phyloP scores from a whole-genome alignment of 192 early-diverging fungal species.

The Geranomyces variabilis region DNA sequence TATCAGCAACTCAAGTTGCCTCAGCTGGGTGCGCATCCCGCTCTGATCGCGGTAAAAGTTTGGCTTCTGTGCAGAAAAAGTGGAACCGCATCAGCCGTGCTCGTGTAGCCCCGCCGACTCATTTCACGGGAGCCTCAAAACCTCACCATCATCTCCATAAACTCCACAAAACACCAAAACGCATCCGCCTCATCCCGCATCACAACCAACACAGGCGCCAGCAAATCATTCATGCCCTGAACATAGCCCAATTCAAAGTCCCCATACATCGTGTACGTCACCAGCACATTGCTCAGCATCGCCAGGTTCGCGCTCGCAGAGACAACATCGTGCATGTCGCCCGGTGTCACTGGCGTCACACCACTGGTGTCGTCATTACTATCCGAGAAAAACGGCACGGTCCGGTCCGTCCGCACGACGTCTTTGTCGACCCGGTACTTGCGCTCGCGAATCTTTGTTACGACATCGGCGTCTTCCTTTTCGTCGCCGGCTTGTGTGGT shows the following conservation, averaged over 20 bases:
- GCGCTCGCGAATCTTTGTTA: slow-evolving; percentile 54
- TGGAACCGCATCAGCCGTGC: too few relatives aligned
- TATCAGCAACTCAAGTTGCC: slow-evolving; percentile 77
- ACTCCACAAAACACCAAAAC: slow-evolving; percentile 90
- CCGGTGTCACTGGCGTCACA: slow-evolving; percentile 59
- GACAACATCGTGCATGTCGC: slow-evolving; percentile 37
- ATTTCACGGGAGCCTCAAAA: too few relatives aligned
- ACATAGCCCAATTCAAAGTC: slow-evolving; percentile 67
- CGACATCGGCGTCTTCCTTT: slow-evolving; percentile 54
- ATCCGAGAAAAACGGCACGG: slow-evolving; percentile 71
- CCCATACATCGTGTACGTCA: slow-evolving; percentile 85
- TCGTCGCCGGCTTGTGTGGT: slow-evolving; percentile 53
- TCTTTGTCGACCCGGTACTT: slow-evolving; percentile 83
- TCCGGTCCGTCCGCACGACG: slow-evolving; percentile 93
- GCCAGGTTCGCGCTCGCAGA: slow-evolving; percentile 79
- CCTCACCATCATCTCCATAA: slow-evolving; percentile 86
- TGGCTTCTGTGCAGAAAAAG: slow-evolving; percentile 51
- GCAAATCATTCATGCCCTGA: slow-evolving; percentile 95
- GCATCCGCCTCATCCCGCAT: slow-evolving; percentile 86
- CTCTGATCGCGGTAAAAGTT: slow-evolving; percentile 93
- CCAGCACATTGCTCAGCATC: slow-evolving; percentile 86
- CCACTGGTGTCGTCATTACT: neutral
- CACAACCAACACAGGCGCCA: slow-evolving; percentile 86
- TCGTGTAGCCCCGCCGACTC: too few relatives aligned
- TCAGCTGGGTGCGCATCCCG: slow-evolving; percentile 90